Evolutionary conservation across 805 yeast species (phyloP).

Genomic region (Yamadazyma tumulicola): DNA sequence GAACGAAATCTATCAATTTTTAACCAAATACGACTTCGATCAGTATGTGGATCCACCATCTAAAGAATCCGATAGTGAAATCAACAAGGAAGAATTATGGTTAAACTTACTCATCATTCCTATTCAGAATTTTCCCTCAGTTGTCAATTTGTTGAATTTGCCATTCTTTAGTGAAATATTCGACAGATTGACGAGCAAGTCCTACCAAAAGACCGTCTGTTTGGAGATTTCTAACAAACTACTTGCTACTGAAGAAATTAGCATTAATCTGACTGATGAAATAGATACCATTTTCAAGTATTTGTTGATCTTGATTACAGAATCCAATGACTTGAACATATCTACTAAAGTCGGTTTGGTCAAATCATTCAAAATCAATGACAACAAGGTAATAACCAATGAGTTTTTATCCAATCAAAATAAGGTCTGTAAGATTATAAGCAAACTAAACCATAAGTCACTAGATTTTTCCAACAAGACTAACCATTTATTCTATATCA

Average conservation of each 20-base stretch:
- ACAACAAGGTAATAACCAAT: constrained; percentile 24
- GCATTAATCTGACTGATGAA: constrained; percentile 39
- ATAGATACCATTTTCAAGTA: constrained; percentile 60
- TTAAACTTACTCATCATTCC: constrained; percentile 48
- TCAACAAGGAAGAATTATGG: constrained; percentile 34
- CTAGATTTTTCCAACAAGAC: constrained; percentile 37
- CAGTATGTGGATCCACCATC: background rate
- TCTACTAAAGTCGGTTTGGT: constrained; percentile 39
- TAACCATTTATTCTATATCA: constrained; percentile 30
- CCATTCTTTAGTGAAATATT: constrained; percentile 51
- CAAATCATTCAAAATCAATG: constrained; percentile 25
- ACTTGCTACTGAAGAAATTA: constrained; percentile 32
- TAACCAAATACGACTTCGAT: constrained; percentile 34
- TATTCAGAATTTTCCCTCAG: constrained; percentile 38
- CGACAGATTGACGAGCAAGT: constrained; percentile 45
- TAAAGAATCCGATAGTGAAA: constrained; percentile 6
- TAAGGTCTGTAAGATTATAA: constrained; percentile 65
- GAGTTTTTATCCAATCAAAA: constrained; percentile 51
- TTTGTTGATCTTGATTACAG: constrained; percentile 51
- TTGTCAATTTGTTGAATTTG: constrained; percentile 41
- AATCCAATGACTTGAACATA: constrained; percentile 26
- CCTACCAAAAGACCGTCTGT: constrained; percentile 56
- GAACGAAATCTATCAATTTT: constrained; percentile 57
- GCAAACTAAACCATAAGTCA: constrained; percentile 45
- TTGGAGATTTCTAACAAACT: constrained; percentile 58